Evolutionary conservation across 1,284 basidiomycete genomes (phyloP).

Genomic region (Tremellales sp.): DNA sequence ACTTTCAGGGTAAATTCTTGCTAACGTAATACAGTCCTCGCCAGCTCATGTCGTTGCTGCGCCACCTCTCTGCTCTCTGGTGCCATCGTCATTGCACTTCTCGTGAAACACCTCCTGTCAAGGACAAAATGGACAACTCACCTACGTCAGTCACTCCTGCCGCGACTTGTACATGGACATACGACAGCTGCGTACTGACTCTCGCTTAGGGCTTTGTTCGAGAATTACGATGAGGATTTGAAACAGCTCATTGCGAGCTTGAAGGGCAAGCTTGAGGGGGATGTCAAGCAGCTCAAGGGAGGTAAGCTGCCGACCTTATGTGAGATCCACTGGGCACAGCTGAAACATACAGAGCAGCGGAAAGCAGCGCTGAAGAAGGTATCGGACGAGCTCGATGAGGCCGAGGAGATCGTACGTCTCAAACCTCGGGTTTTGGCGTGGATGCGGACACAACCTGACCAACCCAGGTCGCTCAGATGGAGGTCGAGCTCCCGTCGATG

Average conservation of each 20-base stretch:
- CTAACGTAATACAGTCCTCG: background rate
- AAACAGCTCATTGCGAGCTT: slow-evolving; percentile 42
- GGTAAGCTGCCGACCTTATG: slow-evolving; percentile 27
- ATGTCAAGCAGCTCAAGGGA: slow-evolving; percentile 43
- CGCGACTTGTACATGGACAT: too few relatives aligned
- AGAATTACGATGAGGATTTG: slow-evolving; percentile 50
- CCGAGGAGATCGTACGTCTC: slow-evolving; percentile 84
- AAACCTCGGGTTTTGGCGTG: background rate
- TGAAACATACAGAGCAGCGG: slow-evolving; percentile 61
- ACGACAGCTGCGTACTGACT: background rate
- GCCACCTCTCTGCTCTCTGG: background rate
- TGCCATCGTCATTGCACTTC: background rate
- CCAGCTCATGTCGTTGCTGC: background rate
- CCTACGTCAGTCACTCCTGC: slow-evolving; percentile 36
- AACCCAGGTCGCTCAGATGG: slow-evolving; percentile 90
- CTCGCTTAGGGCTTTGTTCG: slow-evolving; percentile 43
- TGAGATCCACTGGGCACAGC: background rate
- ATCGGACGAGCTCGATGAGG: slow-evolving; percentile 95
- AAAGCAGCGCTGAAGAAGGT: slow-evolving; percentile 78
- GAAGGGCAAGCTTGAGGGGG: slow-evolving; percentile 43
- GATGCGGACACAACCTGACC: background rate
- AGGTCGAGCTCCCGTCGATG: slow-evolving; percentile 96
- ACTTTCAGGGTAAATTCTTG: background rate
- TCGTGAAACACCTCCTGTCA: background rate
- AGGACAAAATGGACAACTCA: slow-evolving; percentile 44